Evolutionary conservation across 2,329 filamentous ascomycete species (phyloP), one percentile per base, ranked within the genome.

Genomic region (Mariannaea elegans): DNA sequence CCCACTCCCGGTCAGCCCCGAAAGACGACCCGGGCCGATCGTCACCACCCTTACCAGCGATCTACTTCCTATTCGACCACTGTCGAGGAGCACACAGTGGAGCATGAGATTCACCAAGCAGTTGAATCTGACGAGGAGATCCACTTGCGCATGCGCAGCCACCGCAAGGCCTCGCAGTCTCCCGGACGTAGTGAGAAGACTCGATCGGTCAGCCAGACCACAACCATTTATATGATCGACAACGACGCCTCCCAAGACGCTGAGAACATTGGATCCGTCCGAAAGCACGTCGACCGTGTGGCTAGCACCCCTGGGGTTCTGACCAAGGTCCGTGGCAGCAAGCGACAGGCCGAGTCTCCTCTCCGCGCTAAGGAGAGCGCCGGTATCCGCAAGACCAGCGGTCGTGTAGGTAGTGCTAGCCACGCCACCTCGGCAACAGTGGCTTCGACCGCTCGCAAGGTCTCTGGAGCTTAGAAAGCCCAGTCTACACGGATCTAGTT

Each of bases 1-100:
- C 95, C 95, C 3, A 99, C 95, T 4, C 95, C 95, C 1, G 95
- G 95, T 2, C 95, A 99, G 75, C 95, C 95, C 24, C 88, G 95
- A 63, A 98, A 99, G 82, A 91, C 90, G 14, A 90, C 89, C 65
- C 88, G 92, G 56, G 85, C 88, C 60, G 92, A 94, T 69, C 87
- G 90, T 23, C 90, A 92, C 67, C 87, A 94, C 74, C 87, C 90
- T 10, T 91, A 94, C 76, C 79, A 87, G 50, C 84, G 89, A 56
- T 84, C 83, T 21, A 76, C 82, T 65, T 74, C 85, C 27, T 75
- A 78, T 49, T 77, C 78, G 21, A 75, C 76, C 7, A 74, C 75
- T 7, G 70, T 75, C 2, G 80, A 80, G 55, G 80, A 84, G 61
- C 82, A 84, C 42, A 82, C 80, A 29, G 73, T 84, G 66, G 78